Percentiles rank a stretch among this genome's conserved stretches.
Evolutionary conservation across 2,329 filamentous ascomycete species (phyloP).

Genomic region (Emydomyces testavorans): DNA sequence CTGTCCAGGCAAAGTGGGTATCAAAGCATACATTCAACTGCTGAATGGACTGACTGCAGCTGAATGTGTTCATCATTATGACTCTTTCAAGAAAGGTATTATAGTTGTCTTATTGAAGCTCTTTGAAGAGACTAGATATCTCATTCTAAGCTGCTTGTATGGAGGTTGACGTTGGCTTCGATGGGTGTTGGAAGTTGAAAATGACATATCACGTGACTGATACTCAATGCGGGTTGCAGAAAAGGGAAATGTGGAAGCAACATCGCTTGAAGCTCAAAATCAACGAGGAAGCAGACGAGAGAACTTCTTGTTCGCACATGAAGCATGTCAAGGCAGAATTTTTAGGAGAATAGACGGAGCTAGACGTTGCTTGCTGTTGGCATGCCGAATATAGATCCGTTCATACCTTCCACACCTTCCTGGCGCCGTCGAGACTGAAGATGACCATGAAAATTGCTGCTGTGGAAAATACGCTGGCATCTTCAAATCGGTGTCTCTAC

Average conservation of each 20-base stretch:
- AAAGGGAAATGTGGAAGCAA: constrained; percentile 6
- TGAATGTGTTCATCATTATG: too few species aligned
- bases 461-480: too few species aligned
- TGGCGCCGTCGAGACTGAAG: too few species aligned
- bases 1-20: background rate
- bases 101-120: too few species aligned
- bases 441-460: too few species aligned
- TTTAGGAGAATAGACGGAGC: background rate
- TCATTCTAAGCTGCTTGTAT: too few species aligned
- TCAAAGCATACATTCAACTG: background rate
- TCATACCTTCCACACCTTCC: too few species aligned
- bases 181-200: background rate
- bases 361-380: background rate
- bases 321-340: background rate
- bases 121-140: too few species aligned
- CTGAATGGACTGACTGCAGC: background rate
- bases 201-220: constrained; percentile 2
- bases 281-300: background rate
- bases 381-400: too few species aligned
- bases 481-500: too few species aligned
- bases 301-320: background rate
- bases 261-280: constrained; percentile 1
- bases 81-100: too few species aligned
- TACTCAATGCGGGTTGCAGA: background rate
- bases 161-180: background rate